A percentile compares a stretch with the other conserved stretches of the same genome.
These are phyloP conservation scores for Ceratorhiza oryzae-sativae DNA, from an alignment of 1,284 basidiomycete genomes.

Conservation along the genomic window DNA sequence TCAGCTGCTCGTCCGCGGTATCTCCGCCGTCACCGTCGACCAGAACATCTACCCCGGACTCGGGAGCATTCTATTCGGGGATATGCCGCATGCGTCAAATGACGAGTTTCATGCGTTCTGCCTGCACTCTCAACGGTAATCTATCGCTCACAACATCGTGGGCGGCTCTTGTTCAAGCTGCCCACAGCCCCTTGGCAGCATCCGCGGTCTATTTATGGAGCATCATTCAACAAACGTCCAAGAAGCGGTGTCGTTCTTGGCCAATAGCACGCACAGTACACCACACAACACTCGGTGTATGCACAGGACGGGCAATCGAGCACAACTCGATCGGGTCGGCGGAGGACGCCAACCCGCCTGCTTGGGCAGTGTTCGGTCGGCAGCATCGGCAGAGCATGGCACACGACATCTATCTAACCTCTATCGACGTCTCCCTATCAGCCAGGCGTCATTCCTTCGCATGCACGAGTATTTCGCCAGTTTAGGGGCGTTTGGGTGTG, in stretches of 20 bases:
- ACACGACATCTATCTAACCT: slow-evolving; percentile 12
- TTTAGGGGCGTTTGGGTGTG: slow-evolving; percentile 8
- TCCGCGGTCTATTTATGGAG: not conserved
- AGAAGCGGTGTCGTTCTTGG: slow-evolving; percentile 2
- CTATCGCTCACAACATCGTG: not conserved
- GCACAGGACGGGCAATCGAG: not conserved
- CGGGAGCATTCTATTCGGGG: slow-evolving; percentile 14
- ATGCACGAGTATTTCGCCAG: slow-evolving; percentile 6
- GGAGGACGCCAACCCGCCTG: slow-evolving; percentile 5
- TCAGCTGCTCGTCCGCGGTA: slow-evolving; percentile 21
- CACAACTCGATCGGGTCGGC: not conserved
- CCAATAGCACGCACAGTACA: not conserved
- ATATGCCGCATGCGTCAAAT: not conserved
- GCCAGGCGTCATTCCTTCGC: not conserved
- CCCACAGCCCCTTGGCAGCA: not conserved
- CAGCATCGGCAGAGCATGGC: slow-evolving; percentile 1
- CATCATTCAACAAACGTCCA: not conserved
- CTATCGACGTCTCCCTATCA: slow-evolving; percentile 9
- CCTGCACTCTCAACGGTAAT: not conserved
- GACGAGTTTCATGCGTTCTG: not conserved
- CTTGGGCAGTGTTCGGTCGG: not conserved
- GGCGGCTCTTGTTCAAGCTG: not conserved
- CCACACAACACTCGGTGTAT: not conserved
- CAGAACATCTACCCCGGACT: not conserved
- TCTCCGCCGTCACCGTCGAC: slow-evolving; percentile 18